These are phyloP conservation scores for Leishmania braziliensis DNA, from an alignment of 208 protist genomes.

Conservation along the genomic window DNA sequence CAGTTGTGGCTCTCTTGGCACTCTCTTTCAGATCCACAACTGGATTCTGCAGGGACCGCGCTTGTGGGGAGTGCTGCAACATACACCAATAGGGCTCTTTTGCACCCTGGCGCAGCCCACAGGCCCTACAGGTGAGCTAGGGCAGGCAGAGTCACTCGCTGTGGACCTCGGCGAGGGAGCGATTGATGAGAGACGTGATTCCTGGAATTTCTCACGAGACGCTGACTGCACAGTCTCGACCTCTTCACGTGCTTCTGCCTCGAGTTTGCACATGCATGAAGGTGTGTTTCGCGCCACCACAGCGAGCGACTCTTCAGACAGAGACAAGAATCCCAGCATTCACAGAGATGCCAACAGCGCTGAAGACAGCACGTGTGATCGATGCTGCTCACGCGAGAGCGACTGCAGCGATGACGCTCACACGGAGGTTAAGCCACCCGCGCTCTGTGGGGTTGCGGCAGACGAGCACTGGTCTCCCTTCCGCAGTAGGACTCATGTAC, in stretches of 20 bases:
- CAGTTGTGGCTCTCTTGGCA: background rate
- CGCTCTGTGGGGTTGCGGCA: background rate
- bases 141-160: background rate
- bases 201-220: background rate
- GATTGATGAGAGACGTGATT: background rate
- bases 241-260: background rate
- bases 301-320: constrained; percentile 12
- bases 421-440: constrained; percentile 8
- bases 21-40: background rate
- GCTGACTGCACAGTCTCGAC: background rate
- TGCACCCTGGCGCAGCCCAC: background rate
- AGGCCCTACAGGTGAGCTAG: background rate
- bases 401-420: background rate
- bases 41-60: constrained; percentile 10
- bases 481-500: background rate
- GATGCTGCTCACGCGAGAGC: background rate
- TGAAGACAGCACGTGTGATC: background rate
- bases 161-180: background rate
- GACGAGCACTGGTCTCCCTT: background rate
- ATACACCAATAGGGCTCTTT: background rate
- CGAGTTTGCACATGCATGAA: background rate
- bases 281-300: constrained; percentile 4
- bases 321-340: constrained; percentile 4
- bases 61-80: constrained; percentile 6
- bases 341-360: background rate